These are phyloP conservation scores for Ceriops zippeliana DNA, from an alignment of 345 rosid species.

Conservation along the genomic window DNA sequence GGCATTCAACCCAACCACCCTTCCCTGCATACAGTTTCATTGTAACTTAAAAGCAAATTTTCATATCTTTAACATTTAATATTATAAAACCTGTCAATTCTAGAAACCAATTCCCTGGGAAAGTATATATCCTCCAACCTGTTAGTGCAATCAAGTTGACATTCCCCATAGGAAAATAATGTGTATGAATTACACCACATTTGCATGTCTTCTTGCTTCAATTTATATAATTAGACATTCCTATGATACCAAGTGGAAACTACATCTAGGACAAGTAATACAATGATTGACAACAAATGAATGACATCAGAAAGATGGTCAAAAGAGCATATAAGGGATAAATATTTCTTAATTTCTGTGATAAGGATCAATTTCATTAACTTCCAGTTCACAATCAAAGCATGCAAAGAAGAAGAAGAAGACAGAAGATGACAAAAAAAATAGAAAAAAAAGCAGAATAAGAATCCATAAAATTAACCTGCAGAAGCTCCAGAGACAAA, in stretches of 20 bases:
- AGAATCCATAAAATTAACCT: slow-evolving; percentile 46
- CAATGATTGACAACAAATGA: neutral
- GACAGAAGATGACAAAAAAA: neutral
- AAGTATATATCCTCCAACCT: neutral
- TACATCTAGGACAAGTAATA: neutral
- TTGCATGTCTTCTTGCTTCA: neutral
- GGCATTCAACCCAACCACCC: neutral
- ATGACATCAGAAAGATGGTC: neutral
- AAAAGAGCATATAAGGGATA: neutral
- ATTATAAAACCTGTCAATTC: too few species aligned
- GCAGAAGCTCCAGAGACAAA: slow-evolving; percentile 95
- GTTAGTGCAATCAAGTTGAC: neutral
- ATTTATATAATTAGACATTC: neutral
- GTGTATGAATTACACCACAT: neutral
- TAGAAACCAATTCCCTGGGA: neutral
- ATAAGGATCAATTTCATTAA: neutral
- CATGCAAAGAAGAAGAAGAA: neutral
- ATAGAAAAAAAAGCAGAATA: neutral
- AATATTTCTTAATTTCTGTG: neutral
- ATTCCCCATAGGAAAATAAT: neutral
- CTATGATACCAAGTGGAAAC: neutral
- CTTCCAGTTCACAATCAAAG: neutral
- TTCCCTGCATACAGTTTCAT: neutral
- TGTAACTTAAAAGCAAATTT: neutral
- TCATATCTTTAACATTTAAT: neutral